Evolutionary conservation across 345 rosid species (phyloP), one percentile per base, ranked within the genome.

Genomic region (Microcos paniculata): DNA sequence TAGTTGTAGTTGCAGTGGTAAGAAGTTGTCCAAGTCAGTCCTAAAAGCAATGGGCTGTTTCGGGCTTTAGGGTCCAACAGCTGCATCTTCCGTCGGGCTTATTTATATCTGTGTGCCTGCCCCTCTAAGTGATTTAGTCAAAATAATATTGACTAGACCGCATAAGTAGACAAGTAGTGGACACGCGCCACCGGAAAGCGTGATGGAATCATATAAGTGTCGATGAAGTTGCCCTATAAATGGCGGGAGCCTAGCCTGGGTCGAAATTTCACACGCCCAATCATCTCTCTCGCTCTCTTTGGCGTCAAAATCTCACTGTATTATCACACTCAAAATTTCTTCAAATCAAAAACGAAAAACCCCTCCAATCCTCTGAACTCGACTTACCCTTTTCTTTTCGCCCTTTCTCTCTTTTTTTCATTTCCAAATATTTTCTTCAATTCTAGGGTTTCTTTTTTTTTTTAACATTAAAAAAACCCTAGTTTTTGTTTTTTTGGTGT

Each of bases 181-280:
- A 26, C 67, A 79, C 80, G 75, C 64, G 75, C 14, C 35, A 35
- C 5, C n/a, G 23, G 31, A 38, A 55, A n/a, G 82, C 77, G 84
- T 81, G 82, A 43, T 56, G 16, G 1, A 0, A 46, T 1, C 28
- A 21, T 8, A 40, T 9, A 6, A 6, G 23, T 14, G 38, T 63
- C 0, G 72, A 38, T 15, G 48, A 18, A n/a, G 77, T 72, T 35
- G 76, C 69, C 75, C 79, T 80, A 84, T 81, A 88, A 82, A 84
- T 76, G 82, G 84, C 87, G 83, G 85, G 89, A 84, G 84, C 80
- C 72, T 42, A 14, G 18, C 14, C 9, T 0, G 6, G 1, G 57
- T 71, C 40, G 61, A 68, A 58, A 62, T 30, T 77, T 72, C 62
- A 46, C 74, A 3, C 78, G 26, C 67, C 79, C 81, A 85, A 84